Percentiles rank a stretch among this genome's conserved stretches.
Evolutionary conservation across 768 basidiomycete genomes (phyloP).

Genomic region (Nevesoporus exiguus): DNA sequence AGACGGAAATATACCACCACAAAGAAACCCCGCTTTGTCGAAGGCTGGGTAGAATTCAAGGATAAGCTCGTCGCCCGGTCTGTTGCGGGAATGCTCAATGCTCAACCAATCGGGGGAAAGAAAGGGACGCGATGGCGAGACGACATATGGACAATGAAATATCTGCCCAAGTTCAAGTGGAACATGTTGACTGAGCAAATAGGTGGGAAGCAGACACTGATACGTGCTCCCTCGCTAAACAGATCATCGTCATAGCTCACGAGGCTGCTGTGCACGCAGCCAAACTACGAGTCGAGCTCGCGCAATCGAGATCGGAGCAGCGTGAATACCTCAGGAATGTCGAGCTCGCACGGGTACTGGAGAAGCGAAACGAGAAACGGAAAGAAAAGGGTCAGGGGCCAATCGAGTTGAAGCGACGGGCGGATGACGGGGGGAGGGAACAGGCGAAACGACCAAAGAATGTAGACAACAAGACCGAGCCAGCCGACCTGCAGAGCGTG

Average conservation of each 20-base stretch:
- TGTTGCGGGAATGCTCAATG: conserved; percentile 94
- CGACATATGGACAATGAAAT: conserved; percentile 99
- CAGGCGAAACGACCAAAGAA: conserved; percentile 16
- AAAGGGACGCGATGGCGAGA: conserved; percentile 89
- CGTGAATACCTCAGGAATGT: conserved; percentile 92
- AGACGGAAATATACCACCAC: conserved; percentile 77
- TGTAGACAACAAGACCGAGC: background rate
- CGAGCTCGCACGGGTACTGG: conserved; percentile 82
- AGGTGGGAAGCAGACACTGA: conserved; percentile 55
- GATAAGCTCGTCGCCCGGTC: conserved; percentile 89
- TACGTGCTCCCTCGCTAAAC: conserved; percentile 7
- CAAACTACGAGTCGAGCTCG: conserved; percentile 86
- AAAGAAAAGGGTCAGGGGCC: conserved; percentile 55
- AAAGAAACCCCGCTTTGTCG: conserved; percentile 84
- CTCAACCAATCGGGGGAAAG: conserved; percentile 91
- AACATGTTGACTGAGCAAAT: conserved; percentile 98
- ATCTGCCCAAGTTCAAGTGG: conserved; percentile 97
- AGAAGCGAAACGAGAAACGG: conserved; percentile 73
- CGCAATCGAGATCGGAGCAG: conserved; percentile 86
- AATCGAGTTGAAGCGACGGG: conserved; percentile 20
- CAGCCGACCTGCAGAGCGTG: conserved; percentile 38
- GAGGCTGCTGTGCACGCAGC: conserved; percentile 87
- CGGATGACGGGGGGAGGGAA: conserved; percentile 6
- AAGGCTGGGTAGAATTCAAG: conserved; percentile 98
- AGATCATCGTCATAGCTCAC: conserved; percentile 56